phyloP scores from a whole-genome alignment of 768 basidiomycete species.

The Suillus occidentalis region DNA sequence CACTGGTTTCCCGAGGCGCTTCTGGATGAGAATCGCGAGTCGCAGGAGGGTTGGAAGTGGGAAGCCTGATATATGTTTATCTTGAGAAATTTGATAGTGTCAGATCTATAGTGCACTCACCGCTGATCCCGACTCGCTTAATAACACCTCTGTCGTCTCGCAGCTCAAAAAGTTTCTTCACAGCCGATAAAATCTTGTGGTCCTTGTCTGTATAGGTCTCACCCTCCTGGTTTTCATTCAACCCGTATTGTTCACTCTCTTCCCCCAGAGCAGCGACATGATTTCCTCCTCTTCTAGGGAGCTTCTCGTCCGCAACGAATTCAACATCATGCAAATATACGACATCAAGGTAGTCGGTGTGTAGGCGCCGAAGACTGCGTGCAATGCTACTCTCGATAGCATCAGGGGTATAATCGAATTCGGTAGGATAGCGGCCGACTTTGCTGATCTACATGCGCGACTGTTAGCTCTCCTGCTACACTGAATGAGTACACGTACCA shows the following conservation, averaged over 20 bases:
- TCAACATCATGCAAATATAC: constrained; percentile 88
- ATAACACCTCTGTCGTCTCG: constrained; percentile 68
- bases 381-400: constrained; percentile 66
- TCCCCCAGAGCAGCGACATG: constrained; percentile 53
- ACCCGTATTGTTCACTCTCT: constrained; percentile 63
- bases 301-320: constrained; percentile 58
- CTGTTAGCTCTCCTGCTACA: background rate
- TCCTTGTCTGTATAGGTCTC: constrained; percentile 69
- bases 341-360: constrained; percentile 75
- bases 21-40: constrained; percentile 73
- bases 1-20: constrained; percentile 64
- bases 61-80: constrained; percentile 50
- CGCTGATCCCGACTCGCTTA: constrained; percentile 76
- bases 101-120: constrained; percentile 35
- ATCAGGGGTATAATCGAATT: constrained; percentile 74
- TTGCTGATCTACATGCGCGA: constrained; percentile 67
- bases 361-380: constrained; percentile 65
- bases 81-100: background rate
- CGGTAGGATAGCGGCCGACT: constrained; percentile 66
- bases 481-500: constrained; percentile 42
- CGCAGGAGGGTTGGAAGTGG: constrained; percentile 83
- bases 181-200: constrained; percentile 65
- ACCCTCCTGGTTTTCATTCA: constrained; percentile 56
- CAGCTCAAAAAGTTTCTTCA: constrained; percentile 62
- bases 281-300: constrained; percentile 52